Percentiles rank a stretch among this genome's conserved stretches.
Conservation (phyloP, 768 basidiomycete species). For the Xerocomellus chrysenteron region DNA sequence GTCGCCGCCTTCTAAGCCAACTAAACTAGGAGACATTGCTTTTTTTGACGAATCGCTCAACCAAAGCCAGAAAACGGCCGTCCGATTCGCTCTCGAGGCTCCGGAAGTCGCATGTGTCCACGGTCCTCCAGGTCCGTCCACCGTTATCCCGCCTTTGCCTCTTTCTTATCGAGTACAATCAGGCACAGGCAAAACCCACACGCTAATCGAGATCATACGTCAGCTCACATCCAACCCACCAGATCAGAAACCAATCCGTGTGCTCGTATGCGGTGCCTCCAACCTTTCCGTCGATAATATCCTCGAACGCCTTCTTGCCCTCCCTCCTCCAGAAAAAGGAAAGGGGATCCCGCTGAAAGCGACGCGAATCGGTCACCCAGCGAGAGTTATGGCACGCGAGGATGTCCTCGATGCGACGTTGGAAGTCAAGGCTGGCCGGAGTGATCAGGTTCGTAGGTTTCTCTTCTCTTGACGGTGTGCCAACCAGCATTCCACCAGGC, state of each 20-base stretch:
- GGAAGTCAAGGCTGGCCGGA: conserved; percentile 69
- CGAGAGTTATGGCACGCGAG: conserved; percentile 78
- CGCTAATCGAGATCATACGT: conserved; percentile 89
- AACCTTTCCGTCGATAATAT: conserved; percentile 97
- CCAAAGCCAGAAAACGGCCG: conserved; percentile 78
- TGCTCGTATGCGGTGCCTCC: conserved; percentile 91
- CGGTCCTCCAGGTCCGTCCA: conserved; percentile 81
- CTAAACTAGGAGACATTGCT: conserved; percentile 40
- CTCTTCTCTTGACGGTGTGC: not conserved
- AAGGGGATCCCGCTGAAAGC: conserved; percentile 49
- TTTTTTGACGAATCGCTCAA: conserved; percentile 83
- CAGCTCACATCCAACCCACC: conserved; percentile 60
- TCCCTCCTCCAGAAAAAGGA: conserved; percentile 51
- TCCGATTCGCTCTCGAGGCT: conserved; percentile 78
- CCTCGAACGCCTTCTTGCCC: conserved; percentile 73
- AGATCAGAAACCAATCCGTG: conserved; percentile 48
- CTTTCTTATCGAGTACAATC: not conserved
- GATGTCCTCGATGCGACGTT: conserved; percentile 65
- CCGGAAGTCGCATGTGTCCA: conserved; percentile 90
- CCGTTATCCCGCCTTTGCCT: not conserved
- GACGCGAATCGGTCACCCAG: conserved; percentile 95
- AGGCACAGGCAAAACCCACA: conserved; percentile 96
- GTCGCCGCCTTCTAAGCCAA: conserved; percentile 42
- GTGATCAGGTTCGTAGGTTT: conserved; percentile 55
- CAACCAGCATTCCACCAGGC: conserved; percentile 49